Evolutionary conservation across 2,329 filamentous ascomycete genomes (phyloP).

Genomic region (Alternaria triticina): DNA sequence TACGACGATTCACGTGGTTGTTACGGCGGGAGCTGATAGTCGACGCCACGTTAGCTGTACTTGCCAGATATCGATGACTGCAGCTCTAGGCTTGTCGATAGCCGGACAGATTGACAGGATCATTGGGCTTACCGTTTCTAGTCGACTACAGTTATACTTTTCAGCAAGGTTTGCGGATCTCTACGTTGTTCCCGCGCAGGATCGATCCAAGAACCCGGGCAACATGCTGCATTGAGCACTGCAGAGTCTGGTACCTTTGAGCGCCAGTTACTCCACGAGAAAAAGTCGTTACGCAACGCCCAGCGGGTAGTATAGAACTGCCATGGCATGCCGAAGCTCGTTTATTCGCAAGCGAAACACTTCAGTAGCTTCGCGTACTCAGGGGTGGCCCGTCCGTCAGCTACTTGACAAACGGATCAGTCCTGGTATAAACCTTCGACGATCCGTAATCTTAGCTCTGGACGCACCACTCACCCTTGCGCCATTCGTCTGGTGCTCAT

Average conservation of each 20-base stretch:
- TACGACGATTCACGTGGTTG: neutral
- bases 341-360: neutral
- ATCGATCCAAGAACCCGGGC: neutral
- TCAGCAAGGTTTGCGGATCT: neutral
- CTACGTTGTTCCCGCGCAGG: neutral
- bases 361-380: neutral
- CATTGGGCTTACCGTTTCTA: neutral
- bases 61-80: neutral
- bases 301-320: neutral
- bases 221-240: neutral
- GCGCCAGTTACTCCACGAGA: neutral
- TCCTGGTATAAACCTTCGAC: slow-evolving; percentile 6
- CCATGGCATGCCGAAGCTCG: neutral
- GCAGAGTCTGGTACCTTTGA: neutral
- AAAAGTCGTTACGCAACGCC: neutral
- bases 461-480: neutral
- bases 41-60: neutral
- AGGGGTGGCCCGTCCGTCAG: slow-evolving; percentile 4
- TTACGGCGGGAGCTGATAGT: neutral
- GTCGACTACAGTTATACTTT: neutral
- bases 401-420: neutral
- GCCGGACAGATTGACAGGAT: neutral
- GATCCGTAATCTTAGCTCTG: neutral
- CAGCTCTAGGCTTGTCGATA: neutral
- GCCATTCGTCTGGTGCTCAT: slow-evolving; percentile 1